Percentiles rank a stretch among this genome's conserved stretches.
Evolutionary conservation across 1,284 basidiomycete species (phyloP).

Genomic region (Paramarasmius palmivorus): DNA sequence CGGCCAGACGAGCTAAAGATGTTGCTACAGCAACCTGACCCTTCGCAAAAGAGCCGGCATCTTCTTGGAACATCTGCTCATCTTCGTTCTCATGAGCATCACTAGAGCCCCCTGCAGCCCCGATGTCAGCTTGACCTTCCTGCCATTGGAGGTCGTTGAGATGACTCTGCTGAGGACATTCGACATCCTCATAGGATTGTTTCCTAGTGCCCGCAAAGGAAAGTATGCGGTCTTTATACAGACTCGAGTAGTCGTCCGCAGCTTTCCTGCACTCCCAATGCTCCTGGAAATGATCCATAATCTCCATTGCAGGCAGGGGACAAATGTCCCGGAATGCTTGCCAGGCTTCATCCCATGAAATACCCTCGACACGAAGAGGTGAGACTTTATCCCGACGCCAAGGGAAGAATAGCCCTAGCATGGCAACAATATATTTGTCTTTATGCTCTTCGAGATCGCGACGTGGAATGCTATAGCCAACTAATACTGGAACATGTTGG

Average conservation of each 20-base stretch:
- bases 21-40: too few species aligned
- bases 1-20: too few species aligned
- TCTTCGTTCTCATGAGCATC: too few species aligned
- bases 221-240: too few species aligned
- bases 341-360: neutral
- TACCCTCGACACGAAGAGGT: neutral
- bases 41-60: too few species aligned
- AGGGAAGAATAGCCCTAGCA: neutral
- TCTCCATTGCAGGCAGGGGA: neutral
- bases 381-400: neutral
- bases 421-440: conserved; percentile 1
- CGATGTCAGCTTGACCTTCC: too few species aligned
- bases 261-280: conserved; percentile 14
- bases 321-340: neutral
- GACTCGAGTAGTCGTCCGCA: neutral
- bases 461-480: neutral
- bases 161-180: too few species aligned
- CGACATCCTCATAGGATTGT: too few species aligned
- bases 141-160: too few species aligned
- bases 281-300: conserved; percentile 9
- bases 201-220: too few species aligned
- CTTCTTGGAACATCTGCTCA: too few species aligned
- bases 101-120: too few species aligned
- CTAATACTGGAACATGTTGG: neutral
- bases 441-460: neutral